A percentile compares a stretch with the other conserved stretches of the same genome.
These are phyloP conservation scores for Phytophthora pistaciae DNA, from an alignment of 352 stramenopile species.

Conservation along the genomic window DNA sequence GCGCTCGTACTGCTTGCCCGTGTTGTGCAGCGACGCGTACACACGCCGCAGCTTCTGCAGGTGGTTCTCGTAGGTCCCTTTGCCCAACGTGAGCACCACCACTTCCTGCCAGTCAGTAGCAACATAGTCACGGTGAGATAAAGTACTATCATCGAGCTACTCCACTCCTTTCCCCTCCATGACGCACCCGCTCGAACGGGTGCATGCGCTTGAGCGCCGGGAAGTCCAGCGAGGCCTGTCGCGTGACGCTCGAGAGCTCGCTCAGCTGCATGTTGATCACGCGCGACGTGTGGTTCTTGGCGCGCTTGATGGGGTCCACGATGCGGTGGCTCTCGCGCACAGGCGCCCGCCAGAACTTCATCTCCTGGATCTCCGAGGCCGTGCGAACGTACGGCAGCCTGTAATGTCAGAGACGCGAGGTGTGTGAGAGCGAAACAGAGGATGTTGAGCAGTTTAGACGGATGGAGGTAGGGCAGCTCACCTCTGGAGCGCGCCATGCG, in stretches of 20 bases:
- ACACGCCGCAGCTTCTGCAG: constrained; percentile 81
- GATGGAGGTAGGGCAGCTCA: constrained; percentile 16
- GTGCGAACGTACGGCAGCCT: constrained; percentile 87
- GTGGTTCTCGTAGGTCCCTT: constrained; percentile 74
- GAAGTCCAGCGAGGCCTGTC: constrained; percentile 77
- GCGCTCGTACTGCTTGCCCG: constrained; percentile 74
- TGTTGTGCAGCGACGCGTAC: constrained; percentile 82
- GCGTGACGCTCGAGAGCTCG: constrained; percentile 80
- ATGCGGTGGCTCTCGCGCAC: constrained; percentile 86
- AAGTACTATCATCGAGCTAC: neutral
- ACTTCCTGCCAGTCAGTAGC: constrained; percentile 59
- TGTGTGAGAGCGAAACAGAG: neutral
- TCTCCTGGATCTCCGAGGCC: constrained; percentile 85
- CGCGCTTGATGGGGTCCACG: constrained; percentile 78
- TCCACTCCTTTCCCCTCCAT: neutral
- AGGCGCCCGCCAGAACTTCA: constrained; percentile 85
- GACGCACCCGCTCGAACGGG: constrained; percentile 79
- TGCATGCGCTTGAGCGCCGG: constrained; percentile 82
- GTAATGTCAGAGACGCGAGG: neutral
- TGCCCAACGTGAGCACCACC: constrained; percentile 81
- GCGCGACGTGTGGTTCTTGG: constrained; percentile 83
- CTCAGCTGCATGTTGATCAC: constrained; percentile 84
- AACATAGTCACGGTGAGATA: constrained; percentile 5
- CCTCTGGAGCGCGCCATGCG: constrained; percentile 79
- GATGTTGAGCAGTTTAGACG: neutral